A percentile compares a stretch with the other conserved stretches of the same genome.
Evolutionary conservation across 331 rosid species (phyloP).

Genomic region (Telfairia occidentalis): DNA sequence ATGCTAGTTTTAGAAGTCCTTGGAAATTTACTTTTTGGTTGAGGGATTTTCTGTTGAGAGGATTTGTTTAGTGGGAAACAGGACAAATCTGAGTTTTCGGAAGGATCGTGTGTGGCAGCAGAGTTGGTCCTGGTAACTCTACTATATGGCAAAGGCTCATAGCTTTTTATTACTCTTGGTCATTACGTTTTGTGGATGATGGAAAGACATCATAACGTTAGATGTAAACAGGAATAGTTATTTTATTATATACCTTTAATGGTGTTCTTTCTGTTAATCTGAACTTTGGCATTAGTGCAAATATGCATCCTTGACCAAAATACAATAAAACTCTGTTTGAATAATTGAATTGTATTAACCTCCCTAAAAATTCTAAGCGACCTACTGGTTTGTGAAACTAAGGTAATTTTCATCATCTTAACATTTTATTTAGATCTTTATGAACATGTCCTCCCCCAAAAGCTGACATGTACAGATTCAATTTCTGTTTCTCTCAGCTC

Average conservation of each 20-base stretch:
- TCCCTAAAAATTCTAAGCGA: background rate
- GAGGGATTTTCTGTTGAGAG: background rate
- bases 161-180: background rate
- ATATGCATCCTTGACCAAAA: conserved; percentile 1
- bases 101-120: background rate
- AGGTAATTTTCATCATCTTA: background rate
- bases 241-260: background rate
- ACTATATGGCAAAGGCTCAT: background rate
- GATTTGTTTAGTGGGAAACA: background rate
- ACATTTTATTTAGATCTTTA: background rate
- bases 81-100: background rate
- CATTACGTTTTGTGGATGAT: background rate
- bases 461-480: conserved; percentile 6
- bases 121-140: background rate
- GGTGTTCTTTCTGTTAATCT: background rate
- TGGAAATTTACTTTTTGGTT: background rate
- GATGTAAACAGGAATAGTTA: background rate
- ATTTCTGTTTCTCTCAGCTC: conserved; percentile 30
- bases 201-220: background rate
- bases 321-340: background rate
- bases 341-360: background rate
- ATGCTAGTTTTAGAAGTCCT: background rate
- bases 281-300: background rate
- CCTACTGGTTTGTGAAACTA: conserved; percentile 2
- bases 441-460: background rate